Conservation (phyloP, 2,329 filamentous ascomycete genomes). For the Claviceps sorghi region DNA sequence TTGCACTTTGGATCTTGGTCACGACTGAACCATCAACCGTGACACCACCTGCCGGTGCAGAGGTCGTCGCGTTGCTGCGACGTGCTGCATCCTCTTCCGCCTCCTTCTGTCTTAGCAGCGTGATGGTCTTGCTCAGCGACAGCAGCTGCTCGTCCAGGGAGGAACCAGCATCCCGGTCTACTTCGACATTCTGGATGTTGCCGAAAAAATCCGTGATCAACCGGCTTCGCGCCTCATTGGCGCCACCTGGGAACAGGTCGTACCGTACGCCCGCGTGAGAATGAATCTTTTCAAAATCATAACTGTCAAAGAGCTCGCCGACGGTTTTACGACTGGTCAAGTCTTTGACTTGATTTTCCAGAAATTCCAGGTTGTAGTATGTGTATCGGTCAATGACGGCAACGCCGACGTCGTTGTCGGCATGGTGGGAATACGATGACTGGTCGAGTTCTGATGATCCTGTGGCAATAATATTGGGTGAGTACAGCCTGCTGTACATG, state of each 20-base stretch:
- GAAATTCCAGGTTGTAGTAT: conserved; percentile 94
- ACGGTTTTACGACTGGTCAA: conserved; percentile 78
- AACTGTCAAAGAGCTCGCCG: conserved; percentile 90
- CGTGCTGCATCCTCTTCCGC: conserved; percentile 26
- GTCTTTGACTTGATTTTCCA: conserved; percentile 79
- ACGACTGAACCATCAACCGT: conserved; percentile 11
- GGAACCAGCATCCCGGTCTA: conserved; percentile 48
- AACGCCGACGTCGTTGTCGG: conserved; percentile 93
- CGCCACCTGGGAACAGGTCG: conserved; percentile 83
- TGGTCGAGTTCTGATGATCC: conserved; percentile 94
- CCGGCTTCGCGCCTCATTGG: conserved; percentile 59
- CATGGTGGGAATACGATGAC: conserved; percentile 93
- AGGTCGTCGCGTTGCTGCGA: conserved; percentile 11
- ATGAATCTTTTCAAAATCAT: conserved; percentile 89
- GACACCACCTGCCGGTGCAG: conserved; percentile 14
- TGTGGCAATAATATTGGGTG: conserved; percentile 93
- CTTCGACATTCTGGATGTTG: conserved; percentile 92
- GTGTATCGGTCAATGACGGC: conserved; percentile 98
- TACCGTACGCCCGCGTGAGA: conserved; percentile 83
- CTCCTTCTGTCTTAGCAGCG: conserved; percentile 34
- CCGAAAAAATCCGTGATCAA: conserved; percentile 95
- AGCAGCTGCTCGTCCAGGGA: conserved; percentile 59
- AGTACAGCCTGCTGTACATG: conserved; percentile 98
- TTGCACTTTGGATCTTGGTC: conserved; percentile 26
- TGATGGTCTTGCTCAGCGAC: conserved; percentile 56